Base-by-base conservation (phyloP, 306 rosid species). In the Trifolium dubium region DNA sequence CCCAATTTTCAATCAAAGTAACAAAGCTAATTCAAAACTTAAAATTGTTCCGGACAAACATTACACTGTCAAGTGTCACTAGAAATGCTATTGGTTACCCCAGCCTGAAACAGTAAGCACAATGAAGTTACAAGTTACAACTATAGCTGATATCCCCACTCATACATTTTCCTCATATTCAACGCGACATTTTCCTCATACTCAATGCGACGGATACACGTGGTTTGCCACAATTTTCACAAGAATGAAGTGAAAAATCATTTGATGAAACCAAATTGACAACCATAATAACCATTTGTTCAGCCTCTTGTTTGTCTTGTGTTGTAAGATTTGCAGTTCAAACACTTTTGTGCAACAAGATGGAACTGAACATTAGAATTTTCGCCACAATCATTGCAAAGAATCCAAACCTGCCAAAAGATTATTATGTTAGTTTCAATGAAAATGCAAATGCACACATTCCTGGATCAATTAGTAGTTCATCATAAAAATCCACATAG, bases 351-450 rank as follows among this genome's bases (percentile, higher is more conserved):
- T 58, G 89, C 98, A 69, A 93, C 83, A 34, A 85, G 60, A 84
- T 91, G 98, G 79, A 75, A 93, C 67, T 67, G 84, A 28, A 86
- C 97, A 4, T 84, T 64, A 8, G 91, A 85, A 40, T 80, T 91
- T 78, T 84, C 83, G 4, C 91, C 85, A 1, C 97, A 93, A 69
- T 93, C 98, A 44, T 93, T 93, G 86, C 97, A 93, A 56, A 93
- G 96, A 39, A 91, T 91, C 92, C 91, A 85, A 69, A 91, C 88
- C 98, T 92, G 82, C 54, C 31, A 12, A 79, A 19, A 72, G 15
- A 59, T 40, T 19, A 60, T 17, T 8, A 10, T 35, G 19, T 83
- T 55, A 78, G 76, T 47, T 47, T 17, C 15, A 49, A 49, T 49
- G 55, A 49, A 49, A 46, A 46, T 44, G 6, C 2, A 73, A 23